Percentiles rank a stretch among this genome's conserved stretches.
Conservation (phyloP, 805 yeast genomes). For the Cyberlindnera amylophila region DNA sequence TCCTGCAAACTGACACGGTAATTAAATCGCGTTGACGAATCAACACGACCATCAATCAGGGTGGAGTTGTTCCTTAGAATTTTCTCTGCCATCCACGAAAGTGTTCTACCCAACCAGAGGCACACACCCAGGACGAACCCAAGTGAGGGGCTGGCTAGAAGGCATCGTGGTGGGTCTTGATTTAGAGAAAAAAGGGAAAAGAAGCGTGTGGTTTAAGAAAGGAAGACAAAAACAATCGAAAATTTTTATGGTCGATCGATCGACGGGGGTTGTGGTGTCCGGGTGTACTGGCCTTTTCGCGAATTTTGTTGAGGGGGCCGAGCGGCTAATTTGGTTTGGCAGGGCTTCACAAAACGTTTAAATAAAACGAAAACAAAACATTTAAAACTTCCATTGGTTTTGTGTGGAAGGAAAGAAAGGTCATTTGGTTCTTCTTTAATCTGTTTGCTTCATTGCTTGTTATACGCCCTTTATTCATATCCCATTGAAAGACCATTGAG, state of each 20-base stretch:
- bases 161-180: slow-evolving; percentile 25
- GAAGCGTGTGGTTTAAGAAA: not conserved
- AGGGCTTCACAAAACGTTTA: not conserved
- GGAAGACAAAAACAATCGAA: not conserved
- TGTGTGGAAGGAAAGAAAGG: too few species aligned
- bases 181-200: slow-evolving; percentile 6
- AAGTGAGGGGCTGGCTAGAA: slow-evolving; percentile 26
- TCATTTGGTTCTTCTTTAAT: too few species aligned
- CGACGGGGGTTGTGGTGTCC: not conserved
- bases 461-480: too few species aligned
- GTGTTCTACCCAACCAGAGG: slow-evolving; percentile 28
- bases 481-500: too few species aligned
- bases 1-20: slow-evolving; percentile 18
- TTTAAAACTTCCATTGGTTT: too few species aligned
- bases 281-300: not conserved
- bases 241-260: not conserved
- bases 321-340: not conserved
- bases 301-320: too few species aligned
- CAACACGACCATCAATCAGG: slow-evolving; percentile 26
- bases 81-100: slow-evolving; percentile 29
- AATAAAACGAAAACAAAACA: too few species aligned
- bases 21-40: slow-evolving; percentile 12
- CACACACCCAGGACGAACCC: slow-evolving; percentile 32
- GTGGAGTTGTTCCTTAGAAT: slow-evolving; percentile 29
- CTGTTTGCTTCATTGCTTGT: too few species aligned